phyloP scores from a whole-genome alignment of 78 protist species.

The Dictyostelium citrinum region DNA sequence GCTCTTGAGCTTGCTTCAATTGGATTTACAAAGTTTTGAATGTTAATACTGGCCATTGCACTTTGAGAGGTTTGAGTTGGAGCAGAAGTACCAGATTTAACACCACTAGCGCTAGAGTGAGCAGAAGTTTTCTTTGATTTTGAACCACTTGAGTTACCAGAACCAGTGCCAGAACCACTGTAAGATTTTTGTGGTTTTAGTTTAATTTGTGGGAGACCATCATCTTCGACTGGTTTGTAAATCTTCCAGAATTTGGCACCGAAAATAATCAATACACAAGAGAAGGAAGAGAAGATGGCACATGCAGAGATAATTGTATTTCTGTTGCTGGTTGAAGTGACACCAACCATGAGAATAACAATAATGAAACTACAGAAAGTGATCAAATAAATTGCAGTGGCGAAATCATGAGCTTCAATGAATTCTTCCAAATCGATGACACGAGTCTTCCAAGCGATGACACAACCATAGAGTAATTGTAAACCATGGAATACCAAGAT shows the following conservation, averaged over 20 bases:
- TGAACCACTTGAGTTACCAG: not conserved
- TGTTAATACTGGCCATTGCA: not conserved
- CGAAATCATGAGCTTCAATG: slow-evolving; percentile 51
- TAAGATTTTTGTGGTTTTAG: not conserved
- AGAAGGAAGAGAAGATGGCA: slow-evolving; percentile 59
- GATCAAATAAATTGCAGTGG: slow-evolving; percentile 38
- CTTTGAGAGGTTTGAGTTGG: not conserved
- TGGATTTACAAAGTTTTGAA: slow-evolving; percentile 41
- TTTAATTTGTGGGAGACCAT: slow-evolving; percentile 63
- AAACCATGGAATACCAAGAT: slow-evolving; percentile 59
- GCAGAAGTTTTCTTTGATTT: not conserved
- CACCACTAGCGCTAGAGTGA: not conserved
- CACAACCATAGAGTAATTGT: slow-evolving; percentile 49
- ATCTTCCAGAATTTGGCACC: slow-evolving; percentile 72
- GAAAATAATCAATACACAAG: slow-evolving; percentile 27
- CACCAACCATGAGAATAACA: slow-evolving; percentile 54
- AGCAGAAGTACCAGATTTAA: not conserved
- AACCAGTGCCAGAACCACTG: not conserved
- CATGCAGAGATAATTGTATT: slow-evolving; percentile 58
- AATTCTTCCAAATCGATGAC: slow-evolving; percentile 61
- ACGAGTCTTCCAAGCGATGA: slow-evolving; percentile 52
- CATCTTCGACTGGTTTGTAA: slow-evolving; percentile 72
- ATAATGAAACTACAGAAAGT: slow-evolving; percentile 49
- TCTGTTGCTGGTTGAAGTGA: not conserved
- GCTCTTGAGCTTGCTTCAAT: slow-evolving; percentile 4